Conservation (phyloP, 805 yeast species). For the Yarrowia phangngaensis region DNA sequence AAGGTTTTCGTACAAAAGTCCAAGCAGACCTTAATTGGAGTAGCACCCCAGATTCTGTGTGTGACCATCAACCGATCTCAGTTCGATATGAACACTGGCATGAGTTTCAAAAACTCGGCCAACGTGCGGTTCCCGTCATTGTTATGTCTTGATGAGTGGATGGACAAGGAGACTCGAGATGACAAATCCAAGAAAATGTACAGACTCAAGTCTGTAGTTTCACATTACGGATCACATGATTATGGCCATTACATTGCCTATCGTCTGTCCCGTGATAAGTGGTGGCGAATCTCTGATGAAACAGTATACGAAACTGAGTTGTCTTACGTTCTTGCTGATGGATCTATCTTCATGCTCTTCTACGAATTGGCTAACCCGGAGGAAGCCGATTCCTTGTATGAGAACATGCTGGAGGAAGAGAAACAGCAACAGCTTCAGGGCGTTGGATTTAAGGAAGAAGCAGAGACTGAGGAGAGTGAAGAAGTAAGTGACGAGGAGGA, state of each 20-base stretch:
- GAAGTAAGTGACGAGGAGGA: conserved; percentile 8
- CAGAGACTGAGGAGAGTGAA: conserved; percentile 6
- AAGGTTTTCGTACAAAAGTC: conserved; percentile 73
- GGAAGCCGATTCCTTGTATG: conserved; percentile 10
- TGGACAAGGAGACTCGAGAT: conserved; percentile 44
- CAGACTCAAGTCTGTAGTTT: conserved; percentile 75
- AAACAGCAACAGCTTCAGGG: conserved; percentile 26
- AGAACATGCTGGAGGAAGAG: conserved; percentile 15
- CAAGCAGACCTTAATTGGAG: conserved; percentile 72
- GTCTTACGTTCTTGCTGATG: conserved; percentile 71
- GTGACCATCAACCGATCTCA: conserved; percentile 91
- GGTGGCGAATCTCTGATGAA: conserved; percentile 97
- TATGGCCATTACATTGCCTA: conserved; percentile 96
- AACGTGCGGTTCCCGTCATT: conserved; percentile 70
- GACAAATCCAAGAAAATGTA: conserved; percentile 44
- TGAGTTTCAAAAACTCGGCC: conserved; percentile 78
- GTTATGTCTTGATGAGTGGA: conserved; percentile 57
- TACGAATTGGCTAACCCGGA: conserved; percentile 49
- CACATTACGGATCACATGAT: conserved; percentile 93
- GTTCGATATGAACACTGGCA: conserved; percentile 80
- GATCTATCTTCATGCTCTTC: conserved; percentile 90
- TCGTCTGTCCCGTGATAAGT: conserved; percentile 49
- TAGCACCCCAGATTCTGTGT: conserved; percentile 60
- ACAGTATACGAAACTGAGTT: conserved; percentile 76
- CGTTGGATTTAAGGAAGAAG: conserved; percentile 7